Evolutionary conservation across 2,329 filamentous ascomycete genomes (phyloP), one percentile per base, ranked within the genome.

Genomic region (Neonectria coccinea): DNA sequence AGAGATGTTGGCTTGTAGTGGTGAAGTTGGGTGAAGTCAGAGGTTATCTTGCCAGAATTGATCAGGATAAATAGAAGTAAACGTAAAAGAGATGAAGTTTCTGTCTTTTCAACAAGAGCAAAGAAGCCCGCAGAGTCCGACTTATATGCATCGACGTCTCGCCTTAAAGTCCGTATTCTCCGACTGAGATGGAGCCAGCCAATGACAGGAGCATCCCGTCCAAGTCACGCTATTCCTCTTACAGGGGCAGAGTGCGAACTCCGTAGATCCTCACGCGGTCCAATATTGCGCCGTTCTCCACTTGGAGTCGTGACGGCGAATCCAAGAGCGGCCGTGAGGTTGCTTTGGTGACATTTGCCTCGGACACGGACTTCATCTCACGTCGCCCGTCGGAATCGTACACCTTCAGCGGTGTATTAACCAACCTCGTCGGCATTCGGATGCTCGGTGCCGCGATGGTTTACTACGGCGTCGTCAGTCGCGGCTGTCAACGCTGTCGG

Each of bases 401-500:
- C n/a, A 36, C 6, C 25, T 25, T 25, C 25, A 25, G 25, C 25
- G 25, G 25, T 25, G 25, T 6, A 25, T 25, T 6, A 25, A 25
- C 25, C 25, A 25, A 25, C 9, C 27, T 12, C 10, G 6, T 51
- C n/a, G 4, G 11, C 4, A 14, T 14, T 39, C 36, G 12, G 2
- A 39, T 39, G 8, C 7, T 5, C n/a, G 9, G 9, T 5, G 4
- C 8, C 20, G 39, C 18, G 1, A 74, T 74, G 71, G 71, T 63
- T 20, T 74, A 71, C 29, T 66, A 71, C 54, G 71, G 71, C 11
- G 55, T 27, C 7, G 48, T 70, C 27, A 73, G 71, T 52, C 71
- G 70, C 65, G 73, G 74, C 31, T 75, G 74, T 44, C 64, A 75
- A 52, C 68, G 70, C 22, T 75, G 73, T 58, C 74, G 72, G 20